Base-by-base conservation (phyloP, 257 asterid species). In the Solanum paucissectum region DNA sequence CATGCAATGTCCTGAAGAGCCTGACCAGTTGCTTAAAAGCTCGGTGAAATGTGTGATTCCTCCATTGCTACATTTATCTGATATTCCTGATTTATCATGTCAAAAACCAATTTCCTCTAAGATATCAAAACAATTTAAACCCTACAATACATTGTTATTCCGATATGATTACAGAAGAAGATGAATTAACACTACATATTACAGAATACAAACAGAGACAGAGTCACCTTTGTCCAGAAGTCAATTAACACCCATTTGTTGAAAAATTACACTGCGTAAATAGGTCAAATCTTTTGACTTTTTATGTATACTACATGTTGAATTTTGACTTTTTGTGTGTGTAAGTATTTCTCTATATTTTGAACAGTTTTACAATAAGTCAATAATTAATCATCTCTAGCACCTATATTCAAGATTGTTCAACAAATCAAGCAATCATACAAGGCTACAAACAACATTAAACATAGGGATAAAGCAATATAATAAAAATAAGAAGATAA, bases 1-100 rank as follows among this genome's bases (percentile, higher is more conserved):
- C 99, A 96, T 91, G 97, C 99, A 95, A 91, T 94, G 86, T 74
- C 98, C 99, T 74, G 84, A 85, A 52, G 91, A 87, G 85, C 90
- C 93, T 32, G 93, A 88, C 93, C 98, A 96, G 55, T 92, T 90
- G 87, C 96, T 92, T 3, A 95, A 93, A 86, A 95, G 93, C 90
- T 91, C 91, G 64, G 95, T 93, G 93, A 96, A 93, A 34, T 55
- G 90, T 46, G 91, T 37, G 33, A 94, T 79, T 85, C 94, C 95
- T 37, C 87, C 68, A 91, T 91, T 72, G 49, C 68, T 83, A 93
- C 99, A 96, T 40, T 64, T 82, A 76, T 94, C 97, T 0, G 96
- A 87, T 58, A 94, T 83, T 85, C 99, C 98, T 96, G 96, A 91
- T 84, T 90, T 55, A 44, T 84, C 40, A 73, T 42, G 75, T 55